Evolutionary conservation across 73 alveolate genomes (phyloP), one percentile per base, ranked within the genome.

Genomic region (Paramecium sonneborni): DNA sequence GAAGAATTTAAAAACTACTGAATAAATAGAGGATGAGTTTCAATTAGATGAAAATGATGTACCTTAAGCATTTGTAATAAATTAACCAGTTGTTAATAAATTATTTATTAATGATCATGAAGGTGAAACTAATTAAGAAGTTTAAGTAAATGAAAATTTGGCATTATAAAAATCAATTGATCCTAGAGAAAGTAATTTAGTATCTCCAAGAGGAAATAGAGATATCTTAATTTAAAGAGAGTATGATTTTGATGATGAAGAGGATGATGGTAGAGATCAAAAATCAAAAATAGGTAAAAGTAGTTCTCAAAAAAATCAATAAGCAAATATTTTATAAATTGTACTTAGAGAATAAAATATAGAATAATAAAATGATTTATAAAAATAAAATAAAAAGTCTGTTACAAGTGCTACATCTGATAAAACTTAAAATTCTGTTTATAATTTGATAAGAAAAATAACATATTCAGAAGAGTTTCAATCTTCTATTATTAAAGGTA

Each of bases 351-450:
- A 67, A 67, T 5, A 14, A 14, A 67, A 67, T 67, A 14, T 30
- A 11, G 84, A 67, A 28, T 67, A n/a, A 52, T 52, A 67, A 67
- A 30, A 30, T 32, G 84, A 67, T 30, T 24, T 11, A 12, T n/a
- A 67, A 1, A 32, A 67, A 67, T 67, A 67, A 24, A 32, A 67
- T 67, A 32, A 30, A 15, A 24, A 67, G 23, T 67, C 84, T 24
- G 44, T 30, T 11, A 67, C 84, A 21, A 67, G 84, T 67, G 84
- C 84, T 67, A 67, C 84, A 26, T 67, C 84, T 30, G 84, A 67
- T 67, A 67, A 32, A 67, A 67, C 84, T 1, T 28, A 67, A 26
- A 67, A 67, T 26, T 67, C 84, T 67, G 44, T 67, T 0, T 67
- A 30, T 67, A 26, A 24, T 67, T 30, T 67, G 26, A 26, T 67